Evolutionary conservation across 768 basidiomycete genomes (phyloP).

Genomic region (Mycena rebaudengoi): DNA sequence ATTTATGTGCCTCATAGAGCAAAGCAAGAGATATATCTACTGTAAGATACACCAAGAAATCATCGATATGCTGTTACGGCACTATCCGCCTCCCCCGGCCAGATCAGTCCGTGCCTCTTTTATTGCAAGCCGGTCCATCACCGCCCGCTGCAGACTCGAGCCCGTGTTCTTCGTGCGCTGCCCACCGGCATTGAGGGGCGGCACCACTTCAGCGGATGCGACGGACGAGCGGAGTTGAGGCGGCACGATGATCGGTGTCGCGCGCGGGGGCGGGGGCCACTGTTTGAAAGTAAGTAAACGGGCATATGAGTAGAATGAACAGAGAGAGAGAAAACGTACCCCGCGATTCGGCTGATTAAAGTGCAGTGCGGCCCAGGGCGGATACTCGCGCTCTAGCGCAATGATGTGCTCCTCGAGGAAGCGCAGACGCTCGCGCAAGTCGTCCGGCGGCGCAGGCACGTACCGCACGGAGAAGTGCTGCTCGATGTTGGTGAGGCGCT

Average conservation of each 20-base stretch:
- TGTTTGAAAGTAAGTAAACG: constrained; percentile 33
- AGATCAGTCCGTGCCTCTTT: constrained; percentile 72
- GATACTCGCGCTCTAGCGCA: constrained; percentile 81
- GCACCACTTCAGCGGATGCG: constrained; percentile 22
- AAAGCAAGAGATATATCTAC: no score
- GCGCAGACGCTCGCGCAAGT: constrained; percentile 69
- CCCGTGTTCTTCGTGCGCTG: constrained; percentile 50
- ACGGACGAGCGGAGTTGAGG: constrained; percentile 56
- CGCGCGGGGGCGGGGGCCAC: constrained; percentile 88
- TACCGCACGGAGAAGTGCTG: constrained; percentile 77
- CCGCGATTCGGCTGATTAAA: constrained; percentile 86
- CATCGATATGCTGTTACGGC: not conserved
- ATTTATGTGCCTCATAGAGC: no score
- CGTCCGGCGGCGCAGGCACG: constrained; percentile 76
- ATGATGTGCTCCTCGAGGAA: constrained; percentile 82
- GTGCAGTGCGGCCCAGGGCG: constrained; percentile 89
- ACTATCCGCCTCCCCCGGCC: constrained; percentile 10
- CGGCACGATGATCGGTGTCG: constrained; percentile 82
- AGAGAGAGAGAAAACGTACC: constrained; percentile 53
- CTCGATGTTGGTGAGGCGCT: constrained; percentile 73
- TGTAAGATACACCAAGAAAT: not conserved
- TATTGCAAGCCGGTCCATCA: constrained; percentile 79
- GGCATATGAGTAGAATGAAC: not conserved
- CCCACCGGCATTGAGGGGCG: constrained; percentile 20
- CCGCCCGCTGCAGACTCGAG: constrained; percentile 77